Conservation (phyloP, 2,329 filamentous ascomycete species). For the Fusarium nurragi region DNA sequence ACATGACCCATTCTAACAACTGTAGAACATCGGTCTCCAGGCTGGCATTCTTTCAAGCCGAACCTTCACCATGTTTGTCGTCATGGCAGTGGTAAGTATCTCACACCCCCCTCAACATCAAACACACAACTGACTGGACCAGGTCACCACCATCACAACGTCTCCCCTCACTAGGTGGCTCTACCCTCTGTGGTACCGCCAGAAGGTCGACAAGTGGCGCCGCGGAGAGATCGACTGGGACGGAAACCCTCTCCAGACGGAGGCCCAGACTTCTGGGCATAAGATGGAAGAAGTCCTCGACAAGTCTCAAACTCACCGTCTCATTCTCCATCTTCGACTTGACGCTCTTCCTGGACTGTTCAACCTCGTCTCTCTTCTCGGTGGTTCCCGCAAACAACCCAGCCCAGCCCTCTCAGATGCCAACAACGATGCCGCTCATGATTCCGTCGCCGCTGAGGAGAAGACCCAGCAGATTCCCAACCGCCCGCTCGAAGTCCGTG, state of each 20-base stretch:
- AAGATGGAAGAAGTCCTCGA: constrained; percentile 43
- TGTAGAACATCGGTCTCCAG: constrained; percentile 77
- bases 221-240: constrained; percentile 92
- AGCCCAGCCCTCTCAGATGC: not conserved
- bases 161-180: constrained; percentile 78
- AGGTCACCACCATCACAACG: constrained; percentile 81
- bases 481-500: constrained; percentile 61
- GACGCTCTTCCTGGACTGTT: constrained; percentile 45
- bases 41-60: constrained; percentile 81
- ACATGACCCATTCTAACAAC: not conserved
- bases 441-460: not conserved
- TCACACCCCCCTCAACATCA: too few species aligned
- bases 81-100: constrained; percentile 77
- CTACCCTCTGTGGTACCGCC: constrained; percentile 73
- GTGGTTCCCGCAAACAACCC: constrained; percentile 31
- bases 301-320: constrained; percentile 41
- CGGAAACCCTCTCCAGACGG: constrained; percentile 48
- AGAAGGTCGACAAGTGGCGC: constrained; percentile 67
- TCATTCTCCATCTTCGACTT: constrained; percentile 44
- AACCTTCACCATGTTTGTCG: constrained; percentile 93
- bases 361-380: constrained; percentile 44
- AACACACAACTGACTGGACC: not conserved
- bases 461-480: not conserved
- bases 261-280: constrained; percentile 40
- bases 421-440: not conserved